A percentile compares a stretch with the other conserved stretches of the same genome.
Evolutionary conservation across 768 basidiomycete genomes (phyloP).

Genomic region (Naganishia vaughanmartiniae): DNA sequence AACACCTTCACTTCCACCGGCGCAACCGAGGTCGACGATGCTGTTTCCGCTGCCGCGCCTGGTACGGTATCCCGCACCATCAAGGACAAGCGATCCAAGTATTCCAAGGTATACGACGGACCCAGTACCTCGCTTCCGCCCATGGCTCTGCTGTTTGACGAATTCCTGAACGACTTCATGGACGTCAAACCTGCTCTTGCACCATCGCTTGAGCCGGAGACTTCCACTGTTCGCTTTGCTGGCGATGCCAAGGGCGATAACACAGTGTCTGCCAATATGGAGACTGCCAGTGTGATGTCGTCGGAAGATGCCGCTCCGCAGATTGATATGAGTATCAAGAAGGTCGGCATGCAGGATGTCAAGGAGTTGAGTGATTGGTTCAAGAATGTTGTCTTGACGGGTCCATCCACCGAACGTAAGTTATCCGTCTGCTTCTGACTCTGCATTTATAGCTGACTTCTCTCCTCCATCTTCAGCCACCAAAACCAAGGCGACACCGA

Average conservation of each 20-base stretch:
- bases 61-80: slow-evolving; percentile 32
- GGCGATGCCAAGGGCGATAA: slow-evolving; percentile 32
- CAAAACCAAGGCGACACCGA: not conserved
- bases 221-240: slow-evolving; percentile 17
- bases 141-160: slow-evolving; percentile 67
- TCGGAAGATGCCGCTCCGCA: slow-evolving; percentile 19
- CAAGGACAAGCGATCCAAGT: slow-evolving; percentile 54
- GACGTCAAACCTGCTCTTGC: slow-evolving; percentile 32
- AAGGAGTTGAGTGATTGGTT: slow-evolving; percentile 65
- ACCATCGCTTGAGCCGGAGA: not conserved
- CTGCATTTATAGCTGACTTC: not conserved
- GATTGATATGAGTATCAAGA: slow-evolving; percentile 42
- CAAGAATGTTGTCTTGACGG: slow-evolving; percentile 50
- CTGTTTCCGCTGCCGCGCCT: not conserved
- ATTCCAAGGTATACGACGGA: slow-evolving; percentile 60
- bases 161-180: slow-evolving; percentile 59
- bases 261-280: slow-evolving; percentile 36
- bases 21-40: slow-evolving; percentile 37
- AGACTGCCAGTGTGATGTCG: slow-evolving; percentile 16
- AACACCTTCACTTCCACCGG: slow-evolving; percentile 60
- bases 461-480: not conserved
- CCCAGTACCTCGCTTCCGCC: slow-evolving; percentile 77
- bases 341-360: slow-evolving; percentile 62
- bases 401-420: not conserved
- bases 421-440: not conserved